phyloP scores from a whole-genome alignment of 352 stramenopile genomes.

The Pythium monospermum region DNA sequence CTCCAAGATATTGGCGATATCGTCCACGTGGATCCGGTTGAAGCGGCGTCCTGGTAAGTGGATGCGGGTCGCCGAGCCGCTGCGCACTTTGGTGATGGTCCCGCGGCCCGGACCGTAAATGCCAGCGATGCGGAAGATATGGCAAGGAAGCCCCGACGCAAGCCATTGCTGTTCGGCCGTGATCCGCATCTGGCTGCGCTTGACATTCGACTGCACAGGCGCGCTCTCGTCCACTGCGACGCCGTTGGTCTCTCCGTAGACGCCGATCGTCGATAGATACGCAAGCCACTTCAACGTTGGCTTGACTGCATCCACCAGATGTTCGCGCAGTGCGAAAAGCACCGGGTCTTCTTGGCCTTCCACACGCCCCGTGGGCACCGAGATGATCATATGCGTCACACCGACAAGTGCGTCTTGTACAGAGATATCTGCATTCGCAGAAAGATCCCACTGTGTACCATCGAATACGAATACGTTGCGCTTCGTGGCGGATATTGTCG shows the following conservation, averaged over 20 bases:
- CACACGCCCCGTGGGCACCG: conserved; percentile 40
- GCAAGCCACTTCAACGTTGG: conserved; percentile 75
- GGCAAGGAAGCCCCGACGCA: conserved; percentile 50
- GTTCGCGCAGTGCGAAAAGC: conserved; percentile 37
- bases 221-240: conserved; percentile 77
- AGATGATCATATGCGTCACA: conserved; percentile 76
- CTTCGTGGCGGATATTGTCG: neutral
- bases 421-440: conserved; percentile 24
- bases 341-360: conserved; percentile 69
- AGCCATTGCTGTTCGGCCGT: conserved; percentile 76
- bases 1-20: conserved; percentile 81
- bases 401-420: conserved; percentile 45
- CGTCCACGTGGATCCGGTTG: conserved; percentile 88
- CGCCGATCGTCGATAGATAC: conserved; percentile 91
- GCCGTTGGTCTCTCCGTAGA: conserved; percentile 90
- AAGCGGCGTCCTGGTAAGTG: conserved; percentile 75
- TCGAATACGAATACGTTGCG: conserved; percentile 84
- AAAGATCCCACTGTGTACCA: conserved; percentile 40
- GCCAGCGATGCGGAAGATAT: conserved; percentile 88
- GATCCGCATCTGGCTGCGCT: conserved; percentile 73
- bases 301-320: conserved; percentile 34
- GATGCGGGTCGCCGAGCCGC: conserved; percentile 55
- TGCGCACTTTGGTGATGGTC: conserved; percentile 74
- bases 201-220: conserved; percentile 57
- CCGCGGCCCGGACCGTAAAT: conserved; percentile 89